Percentiles rank a stretch among this genome's conserved stretches.
Evolutionary conservation across 192 early-diverging fungal species (phyloP).

Genomic region (Coemansia sp.): DNA sequence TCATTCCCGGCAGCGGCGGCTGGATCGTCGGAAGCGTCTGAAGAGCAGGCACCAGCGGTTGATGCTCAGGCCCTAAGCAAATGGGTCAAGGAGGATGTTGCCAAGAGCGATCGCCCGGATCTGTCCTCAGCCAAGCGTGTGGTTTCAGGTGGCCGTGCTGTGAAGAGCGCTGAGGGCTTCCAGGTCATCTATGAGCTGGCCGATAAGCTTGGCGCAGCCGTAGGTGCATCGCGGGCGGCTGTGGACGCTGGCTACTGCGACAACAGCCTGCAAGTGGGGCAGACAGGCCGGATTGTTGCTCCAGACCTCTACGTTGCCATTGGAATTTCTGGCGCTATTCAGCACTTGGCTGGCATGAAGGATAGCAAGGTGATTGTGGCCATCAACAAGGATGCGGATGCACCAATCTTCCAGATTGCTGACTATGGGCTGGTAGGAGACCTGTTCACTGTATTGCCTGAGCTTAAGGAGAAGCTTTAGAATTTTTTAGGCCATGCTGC

Average conservation of each 20-base stretch:
- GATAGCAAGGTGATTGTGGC: conserved; percentile 98
- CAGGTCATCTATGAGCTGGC: conserved; percentile 83
- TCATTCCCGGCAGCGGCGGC: conserved; percentile 76
- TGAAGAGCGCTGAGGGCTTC: conserved; percentile 97
- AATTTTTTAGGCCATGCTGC: not conserved
- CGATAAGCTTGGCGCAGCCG: conserved; percentile 91
- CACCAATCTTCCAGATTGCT: conserved; percentile 96
- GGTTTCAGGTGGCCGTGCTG: conserved; percentile 90
- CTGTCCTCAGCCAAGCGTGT: conserved; percentile 84
- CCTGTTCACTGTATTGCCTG: conserved; percentile 89
- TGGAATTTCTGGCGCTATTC: conserved; percentile 96
- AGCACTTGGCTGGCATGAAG: conserved; percentile 99
- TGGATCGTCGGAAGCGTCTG: conserved; percentile 56
- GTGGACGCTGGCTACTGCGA: conserved; percentile 95
- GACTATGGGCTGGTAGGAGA: conserved; percentile 96
- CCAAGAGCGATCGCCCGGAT: conserved; percentile 94
- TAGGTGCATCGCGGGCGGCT: conserved; percentile 96
- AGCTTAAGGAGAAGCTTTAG: conserved; percentile 85
- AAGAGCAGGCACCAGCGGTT: conserved; percentile 68
- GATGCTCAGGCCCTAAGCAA: conserved; percentile 60
- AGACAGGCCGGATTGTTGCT: conserved; percentile 97
- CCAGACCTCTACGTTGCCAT: conserved; percentile 94
- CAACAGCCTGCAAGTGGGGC: conserved; percentile 96
- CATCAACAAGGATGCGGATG: conserved; percentile 98
- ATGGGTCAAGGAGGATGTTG: conserved; percentile 87